Percentiles rank a stretch among this genome's conserved stretches.
These are phyloP conservation scores for Ascochyta clinopodiicola DNA, from an alignment of 2,329 filamentous ascomycete species.

Conservation along the genomic window DNA sequence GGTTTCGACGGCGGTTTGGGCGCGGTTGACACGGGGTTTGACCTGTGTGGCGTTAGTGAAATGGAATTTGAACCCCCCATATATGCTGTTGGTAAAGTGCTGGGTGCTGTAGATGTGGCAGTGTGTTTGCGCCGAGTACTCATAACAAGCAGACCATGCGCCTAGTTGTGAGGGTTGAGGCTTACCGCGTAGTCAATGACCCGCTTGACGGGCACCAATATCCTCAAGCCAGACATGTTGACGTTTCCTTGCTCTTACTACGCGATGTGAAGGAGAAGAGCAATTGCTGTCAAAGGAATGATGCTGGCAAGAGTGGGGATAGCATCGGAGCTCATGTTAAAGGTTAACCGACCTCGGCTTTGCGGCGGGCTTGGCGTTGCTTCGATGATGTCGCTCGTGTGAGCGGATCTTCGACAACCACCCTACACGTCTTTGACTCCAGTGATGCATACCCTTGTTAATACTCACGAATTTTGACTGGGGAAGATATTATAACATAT, in stretches of 20 bases:
- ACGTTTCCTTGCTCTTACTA: neutral
- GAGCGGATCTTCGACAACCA: neutral
- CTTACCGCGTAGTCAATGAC: conserved; percentile 65
- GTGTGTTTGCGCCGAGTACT: neutral
- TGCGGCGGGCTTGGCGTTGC: conserved; percentile 21
- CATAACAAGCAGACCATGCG: too few species aligned
- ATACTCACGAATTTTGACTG: neutral
- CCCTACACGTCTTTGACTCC: too few species aligned
- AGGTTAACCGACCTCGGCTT: conserved; percentile 26
- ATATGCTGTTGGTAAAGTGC: too few species aligned
- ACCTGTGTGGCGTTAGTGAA: conserved; percentile 53
- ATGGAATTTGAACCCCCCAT: neutral
- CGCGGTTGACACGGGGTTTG: conserved; percentile 73
- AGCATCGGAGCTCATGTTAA: conserved; percentile 25
- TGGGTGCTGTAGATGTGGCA: too few species aligned
- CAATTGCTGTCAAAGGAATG: conserved; percentile 13
- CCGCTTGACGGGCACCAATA: conserved; percentile 64
- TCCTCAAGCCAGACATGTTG: conserved; percentile 57
- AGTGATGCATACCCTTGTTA: too few species aligned
- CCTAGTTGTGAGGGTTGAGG: neutral
- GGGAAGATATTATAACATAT: too few species aligned
- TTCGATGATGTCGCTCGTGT: conserved; percentile 4
- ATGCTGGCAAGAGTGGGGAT: conserved; percentile 25
- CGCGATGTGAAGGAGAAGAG: conserved; percentile 10
- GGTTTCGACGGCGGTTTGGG: conserved; percentile 87